These are phyloP conservation scores for Claviceps sorghi DNA, from an alignment of 2,329 filamentous ascomycete genomes.

Conservation along the genomic window DNA sequence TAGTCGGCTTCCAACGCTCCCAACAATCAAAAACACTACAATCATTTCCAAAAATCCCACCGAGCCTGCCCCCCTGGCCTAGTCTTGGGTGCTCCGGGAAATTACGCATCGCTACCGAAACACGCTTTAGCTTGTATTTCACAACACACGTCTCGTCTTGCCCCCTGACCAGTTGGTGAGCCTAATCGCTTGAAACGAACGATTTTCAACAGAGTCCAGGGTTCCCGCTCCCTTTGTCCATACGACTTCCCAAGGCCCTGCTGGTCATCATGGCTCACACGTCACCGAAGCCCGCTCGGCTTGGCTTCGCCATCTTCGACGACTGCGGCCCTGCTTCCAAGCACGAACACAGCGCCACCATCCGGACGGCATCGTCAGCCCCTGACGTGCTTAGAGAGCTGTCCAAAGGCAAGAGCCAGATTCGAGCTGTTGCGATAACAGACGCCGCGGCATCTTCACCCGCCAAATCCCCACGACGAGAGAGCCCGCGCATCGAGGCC, in stretches of 20 bases:
- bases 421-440: neutral
- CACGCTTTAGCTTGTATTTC: slow-evolving; percentile 1
- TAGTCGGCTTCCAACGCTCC: neutral
- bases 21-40: neutral
- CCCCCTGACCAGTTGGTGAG: neutral
- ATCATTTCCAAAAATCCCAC: neutral
- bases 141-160: neutral
- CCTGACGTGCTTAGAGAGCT: slow-evolving; percentile 4
- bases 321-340: neutral
- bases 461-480: slow-evolving; percentile 1
- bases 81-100: slow-evolving; percentile 1
- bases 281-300: neutral
- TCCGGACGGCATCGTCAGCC: neutral
- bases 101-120: slow-evolving; percentile 3
- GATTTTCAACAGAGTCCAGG: neutral
- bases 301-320: slow-evolving; percentile 4
- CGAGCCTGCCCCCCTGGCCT: neutral
- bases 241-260: neutral
- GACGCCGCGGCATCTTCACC: neutral
- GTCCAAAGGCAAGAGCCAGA: slow-evolving; percentile 3
- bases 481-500: slow-evolving; percentile 4
- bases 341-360: neutral
- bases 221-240: neutral
- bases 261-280: slow-evolving; percentile 1
- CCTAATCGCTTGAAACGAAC: neutral